Percentiles rank a stretch among this genome's conserved stretches.
These are phyloP conservation scores for Closterium sp. DNA, from an alignment of 139 green algal species.

Conservation along the genomic window DNA sequence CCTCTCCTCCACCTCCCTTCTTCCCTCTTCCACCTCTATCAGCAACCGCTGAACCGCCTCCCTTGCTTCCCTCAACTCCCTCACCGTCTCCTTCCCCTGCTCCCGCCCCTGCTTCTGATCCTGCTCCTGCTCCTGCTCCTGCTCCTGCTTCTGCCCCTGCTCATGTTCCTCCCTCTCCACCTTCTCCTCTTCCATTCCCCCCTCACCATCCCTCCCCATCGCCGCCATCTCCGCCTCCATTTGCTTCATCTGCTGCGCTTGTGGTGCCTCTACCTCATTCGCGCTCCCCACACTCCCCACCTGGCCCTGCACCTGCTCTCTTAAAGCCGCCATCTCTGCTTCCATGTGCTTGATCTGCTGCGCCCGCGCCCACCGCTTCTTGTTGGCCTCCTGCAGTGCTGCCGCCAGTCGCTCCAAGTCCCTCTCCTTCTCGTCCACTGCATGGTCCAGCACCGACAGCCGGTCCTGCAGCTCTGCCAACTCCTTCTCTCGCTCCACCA, in stretches of 20 bases:
- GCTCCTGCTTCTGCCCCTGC: background rate
- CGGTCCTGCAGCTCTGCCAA: background rate
- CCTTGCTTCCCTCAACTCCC: background rate
- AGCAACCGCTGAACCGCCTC: background rate
- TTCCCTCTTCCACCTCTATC: background rate
- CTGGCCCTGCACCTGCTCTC: no score
- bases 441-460: background rate
- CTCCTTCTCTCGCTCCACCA: background rate
- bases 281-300: no score
- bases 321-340: background rate
- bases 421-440: background rate
- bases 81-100: background rate
- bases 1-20: background rate
- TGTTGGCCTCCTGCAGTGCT: background rate
- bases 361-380: background rate
- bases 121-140: background rate
- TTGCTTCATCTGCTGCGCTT: background rate
- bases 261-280: background rate
- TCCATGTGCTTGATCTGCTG: background rate
- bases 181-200: background rate
- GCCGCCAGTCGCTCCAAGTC: background rate
- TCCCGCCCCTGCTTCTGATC: no score
- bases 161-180: background rate
- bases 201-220: background rate
- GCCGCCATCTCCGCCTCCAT: background rate